These are phyloP conservation scores for Vishniacozyma victoriae DNA, from an alignment of 768 basidiomycete genomes.

Conservation along the genomic window DNA sequence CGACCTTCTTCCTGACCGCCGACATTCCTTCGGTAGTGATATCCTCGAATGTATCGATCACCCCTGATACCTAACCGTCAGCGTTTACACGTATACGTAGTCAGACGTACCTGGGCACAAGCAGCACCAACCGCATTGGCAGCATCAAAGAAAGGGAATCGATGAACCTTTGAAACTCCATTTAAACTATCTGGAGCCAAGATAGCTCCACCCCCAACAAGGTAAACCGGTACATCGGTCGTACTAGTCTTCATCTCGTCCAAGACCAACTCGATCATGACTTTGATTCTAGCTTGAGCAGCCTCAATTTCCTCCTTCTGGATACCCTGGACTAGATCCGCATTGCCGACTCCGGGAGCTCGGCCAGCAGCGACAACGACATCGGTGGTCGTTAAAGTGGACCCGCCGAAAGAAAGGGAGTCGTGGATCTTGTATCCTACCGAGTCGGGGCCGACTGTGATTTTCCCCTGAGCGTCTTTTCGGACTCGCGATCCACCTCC, in stretches of 20 bases:
- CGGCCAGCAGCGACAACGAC: constrained; percentile 51
- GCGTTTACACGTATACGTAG: no score
- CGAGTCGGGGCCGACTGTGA: constrained; percentile 60
- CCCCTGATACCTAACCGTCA: constrained; percentile 61
- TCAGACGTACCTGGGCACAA: constrained; percentile 64
- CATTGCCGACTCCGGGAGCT: constrained; percentile 37
- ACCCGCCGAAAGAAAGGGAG: constrained; percentile 57
- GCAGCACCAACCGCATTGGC: constrained; percentile 51
- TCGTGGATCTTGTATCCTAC: constrained; percentile 56
- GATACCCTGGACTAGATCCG: constrained; percentile 34
- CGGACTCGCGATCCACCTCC: constrained; percentile 55
- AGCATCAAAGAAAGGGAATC: constrained; percentile 51
- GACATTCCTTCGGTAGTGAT: constrained; percentile 38
- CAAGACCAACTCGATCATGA: constrained; percentile 52
- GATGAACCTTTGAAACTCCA: constrained; percentile 55
- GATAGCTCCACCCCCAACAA: constrained; percentile 64
- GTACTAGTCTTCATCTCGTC: constrained; percentile 63
- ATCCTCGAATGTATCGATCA: constrained; percentile 50
- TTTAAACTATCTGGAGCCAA: constrained; percentile 54
- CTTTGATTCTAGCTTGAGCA: constrained; percentile 51
- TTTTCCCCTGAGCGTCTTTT: constrained; percentile 39
- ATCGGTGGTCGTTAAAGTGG: constrained; percentile 59
- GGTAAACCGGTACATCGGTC: constrained; percentile 55
- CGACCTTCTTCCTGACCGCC: constrained; percentile 46
- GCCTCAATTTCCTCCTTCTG: constrained; percentile 36